phyloP scores from a whole-genome alignment of 2,329 filamentous ascomycete species.

The Pseudocercospora cruenta region DNA sequence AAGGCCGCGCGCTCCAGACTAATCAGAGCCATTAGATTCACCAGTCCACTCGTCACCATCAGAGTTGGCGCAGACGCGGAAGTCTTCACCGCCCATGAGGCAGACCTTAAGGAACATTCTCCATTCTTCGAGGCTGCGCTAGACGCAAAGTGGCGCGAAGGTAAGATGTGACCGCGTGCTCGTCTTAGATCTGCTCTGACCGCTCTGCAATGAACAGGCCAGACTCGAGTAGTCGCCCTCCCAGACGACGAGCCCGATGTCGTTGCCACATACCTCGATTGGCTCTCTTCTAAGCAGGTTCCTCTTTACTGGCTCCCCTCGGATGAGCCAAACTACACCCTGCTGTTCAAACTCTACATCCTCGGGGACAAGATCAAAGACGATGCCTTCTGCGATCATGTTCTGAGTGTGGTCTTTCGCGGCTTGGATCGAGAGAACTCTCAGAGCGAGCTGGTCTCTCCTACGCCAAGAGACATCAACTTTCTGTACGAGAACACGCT shows the following conservation, averaged over 20 bases:
- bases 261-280: constrained; percentile 8
- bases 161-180: constrained; percentile 1
- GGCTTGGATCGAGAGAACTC: not conserved
- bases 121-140: constrained; percentile 14
- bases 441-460: not conserved
- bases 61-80: constrained; percentile 3
- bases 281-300: not conserved
- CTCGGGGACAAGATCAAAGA: constrained; percentile 11
- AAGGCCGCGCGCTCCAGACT: too few species aligned
- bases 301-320: not conserved
- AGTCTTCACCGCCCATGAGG: constrained; percentile 15
- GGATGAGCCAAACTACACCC: not conserved
- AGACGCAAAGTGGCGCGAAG: constrained; percentile 18
- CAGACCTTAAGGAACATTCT: not conserved
- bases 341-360: constrained; percentile 2
- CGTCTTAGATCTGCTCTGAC: not conserved
- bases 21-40: not conserved
- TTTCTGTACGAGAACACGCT: not conserved
- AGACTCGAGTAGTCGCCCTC: constrained; percentile 8
- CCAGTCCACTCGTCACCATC: constrained; percentile 8
- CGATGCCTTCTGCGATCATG: constrained; percentile 5
- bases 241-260: constrained; percentile 10
- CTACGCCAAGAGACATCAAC: not conserved
- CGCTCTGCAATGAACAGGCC: not conserved
- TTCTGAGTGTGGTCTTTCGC: not conserved